Evolutionary conservation across 2,329 filamentous ascomycete species (phyloP), one percentile per base, ranked within the genome.

Genomic region (Colletotrichum karsti): DNA sequence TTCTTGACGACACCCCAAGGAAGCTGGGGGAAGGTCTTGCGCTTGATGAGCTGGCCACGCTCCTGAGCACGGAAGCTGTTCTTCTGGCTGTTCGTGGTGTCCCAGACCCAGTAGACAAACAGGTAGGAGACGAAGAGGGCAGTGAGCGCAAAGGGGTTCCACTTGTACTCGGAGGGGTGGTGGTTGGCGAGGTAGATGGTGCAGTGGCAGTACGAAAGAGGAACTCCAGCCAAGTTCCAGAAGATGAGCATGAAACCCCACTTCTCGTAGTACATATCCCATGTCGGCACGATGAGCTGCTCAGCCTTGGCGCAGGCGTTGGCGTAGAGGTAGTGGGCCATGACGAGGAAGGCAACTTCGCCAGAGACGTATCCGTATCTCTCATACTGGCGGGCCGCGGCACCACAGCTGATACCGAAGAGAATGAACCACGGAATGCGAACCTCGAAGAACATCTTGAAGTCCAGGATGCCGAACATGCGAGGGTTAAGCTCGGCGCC

Each of bases 181-280:
- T 97, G 94, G 80, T 92, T 95, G 72, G 94, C 94, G 56, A 97
- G 87, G 82, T 93, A 97, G 74, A 97, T 90, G 54, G 93, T 95
- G 87, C 93, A 96, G 85, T 97, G 94, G 84, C 94, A 97, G 87
- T 97, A 97, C 61, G 91, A 94, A 58, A 97, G 86, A 13, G 94
- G 94, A 26, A 97, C 94, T 72, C 94, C 94, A 51, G 94, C 94
- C 78, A 97, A 85, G 81, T 97, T 97, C 94, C 94, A 97, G 88
- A 97, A 97, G 80, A 97, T 97, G 72, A 97, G 88, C 94, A 97
- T 97, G 85, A 97, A 97, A 58, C 94, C 94, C 89, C 93, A 95
- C 83, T 97, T 97, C 85, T 97, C 94, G 75, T 94, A 95, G 85
- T 97, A 97, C 92, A 97, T 97, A 76, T 97, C 94, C 92, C 94